Evolutionary conservation across 495 filamentous ascomycete species (phyloP).

Genomic region (Symbiotaphrina buchneri): DNA sequence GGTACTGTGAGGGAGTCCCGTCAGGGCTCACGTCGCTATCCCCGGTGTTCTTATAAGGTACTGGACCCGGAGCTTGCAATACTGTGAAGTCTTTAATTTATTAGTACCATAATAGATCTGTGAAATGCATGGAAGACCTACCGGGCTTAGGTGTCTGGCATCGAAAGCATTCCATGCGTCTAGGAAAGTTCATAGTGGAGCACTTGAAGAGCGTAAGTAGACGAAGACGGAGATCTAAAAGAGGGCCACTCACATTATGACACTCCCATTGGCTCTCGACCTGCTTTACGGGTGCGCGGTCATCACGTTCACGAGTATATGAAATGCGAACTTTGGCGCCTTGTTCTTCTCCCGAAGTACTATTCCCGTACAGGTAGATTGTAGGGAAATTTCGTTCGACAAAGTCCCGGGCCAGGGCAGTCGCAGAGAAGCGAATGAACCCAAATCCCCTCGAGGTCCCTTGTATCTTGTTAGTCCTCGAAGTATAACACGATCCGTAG

Average conservation of each 20-base stretch:
- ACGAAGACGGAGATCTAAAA: not conserved
- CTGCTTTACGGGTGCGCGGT: slow-evolving; percentile 21
- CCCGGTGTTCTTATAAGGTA: slow-evolving; percentile 34
- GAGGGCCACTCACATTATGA: slow-evolving; percentile 27
- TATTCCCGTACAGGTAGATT: slow-evolving; percentile 30
- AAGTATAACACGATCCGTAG: not conserved
- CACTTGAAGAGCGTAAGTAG: slow-evolving; percentile 27
- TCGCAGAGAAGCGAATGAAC: slow-evolving; percentile 39
- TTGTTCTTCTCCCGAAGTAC: slow-evolving; percentile 22
- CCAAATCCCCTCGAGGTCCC: slow-evolving; percentile 39
- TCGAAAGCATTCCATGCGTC: slow-evolving; percentile 45
- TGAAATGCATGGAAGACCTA: too few species aligned
- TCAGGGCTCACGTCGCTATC: slow-evolving; percentile 65
- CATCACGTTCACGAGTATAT: slow-evolving; percentile 32
- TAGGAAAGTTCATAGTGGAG: slow-evolving; percentile 44
- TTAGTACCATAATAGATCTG: too few species aligned
- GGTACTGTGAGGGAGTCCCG: slow-evolving; percentile 53
- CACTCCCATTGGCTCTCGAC: slow-evolving; percentile 61
- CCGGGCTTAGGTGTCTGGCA: slow-evolving; percentile 50
- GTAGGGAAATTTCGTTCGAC: slow-evolving; percentile 40
- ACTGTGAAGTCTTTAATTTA: slow-evolving; percentile 9
- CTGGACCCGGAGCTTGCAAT: slow-evolving; percentile 8
- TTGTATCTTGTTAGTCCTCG: slow-evolving; percentile 9
- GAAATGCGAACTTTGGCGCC: slow-evolving; percentile 36
- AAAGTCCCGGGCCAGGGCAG: slow-evolving; percentile 39